Evolutionary conservation across 306 rosid species (phyloP).

Genomic region (Inga oerstediana): DNA sequence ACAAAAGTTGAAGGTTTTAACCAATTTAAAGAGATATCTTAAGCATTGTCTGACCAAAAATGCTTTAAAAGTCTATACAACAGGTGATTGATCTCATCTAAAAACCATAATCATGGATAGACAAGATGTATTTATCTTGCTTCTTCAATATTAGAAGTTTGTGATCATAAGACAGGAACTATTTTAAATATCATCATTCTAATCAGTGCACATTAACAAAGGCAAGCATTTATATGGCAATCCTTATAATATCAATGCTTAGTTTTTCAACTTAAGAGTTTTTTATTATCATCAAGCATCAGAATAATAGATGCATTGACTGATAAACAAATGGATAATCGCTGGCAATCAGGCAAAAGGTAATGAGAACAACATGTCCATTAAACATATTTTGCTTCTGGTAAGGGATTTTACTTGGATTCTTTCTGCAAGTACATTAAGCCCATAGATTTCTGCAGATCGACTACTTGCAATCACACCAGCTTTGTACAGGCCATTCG

Average conservation of each 20-base stretch:
- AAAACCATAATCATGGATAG: slow-evolving; percentile 2
- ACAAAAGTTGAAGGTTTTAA: slow-evolving; percentile 8
- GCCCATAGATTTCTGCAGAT: slow-evolving; percentile 66
- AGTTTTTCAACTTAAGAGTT: background rate
- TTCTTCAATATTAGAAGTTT: background rate
- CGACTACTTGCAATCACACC: slow-evolving; percentile 65
- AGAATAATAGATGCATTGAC: background rate
- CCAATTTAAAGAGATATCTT: background rate
- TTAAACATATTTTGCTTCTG: background rate
- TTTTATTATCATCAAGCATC: background rate
- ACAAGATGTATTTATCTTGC: background rate
- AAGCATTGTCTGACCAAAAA: background rate
- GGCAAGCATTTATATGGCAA: slow-evolving; percentile 1
- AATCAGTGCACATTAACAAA: background rate
- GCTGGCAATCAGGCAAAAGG: slow-evolving; percentile 20
- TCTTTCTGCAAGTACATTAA: slow-evolving; percentile 57
- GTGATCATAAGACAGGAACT: background rate
- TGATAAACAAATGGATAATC: background rate
- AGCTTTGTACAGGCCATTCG: slow-evolving; percentile 46
- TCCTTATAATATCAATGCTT: background rate
- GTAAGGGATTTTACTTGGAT: slow-evolving; percentile 52
- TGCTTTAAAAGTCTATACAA: background rate
- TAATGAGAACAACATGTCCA: slow-evolving; percentile 21
- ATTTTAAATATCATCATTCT: background rate
- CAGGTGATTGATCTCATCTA: background rate